Evolutionary conservation across 257 asterid species (phyloP), one percentile per base, ranked within the genome.

Genomic region (Capsicum baccatum): DNA sequence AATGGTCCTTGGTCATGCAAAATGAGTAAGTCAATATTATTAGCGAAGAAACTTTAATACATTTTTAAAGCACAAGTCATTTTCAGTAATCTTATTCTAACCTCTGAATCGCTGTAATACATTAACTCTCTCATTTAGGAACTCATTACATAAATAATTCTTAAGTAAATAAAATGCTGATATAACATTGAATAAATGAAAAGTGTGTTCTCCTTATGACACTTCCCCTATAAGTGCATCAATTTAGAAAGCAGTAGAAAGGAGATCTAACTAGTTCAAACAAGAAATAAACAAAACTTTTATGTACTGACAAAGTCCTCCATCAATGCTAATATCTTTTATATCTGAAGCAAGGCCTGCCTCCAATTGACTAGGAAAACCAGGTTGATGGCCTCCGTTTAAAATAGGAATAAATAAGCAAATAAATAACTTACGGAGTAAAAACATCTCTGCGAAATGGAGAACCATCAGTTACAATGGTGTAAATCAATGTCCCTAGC

Each of bases 401-500:
- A 66, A 50, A 35, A 11, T 1, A 37, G 66, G 54, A 48, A 57
- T 47, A 80, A 11, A 56, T 14, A 12, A 59, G 14, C 63, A 83
- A 79, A 84, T 16, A 17, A 76, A 86, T 50, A 63, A 86, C 98
- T 92, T 84, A 94, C 99, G 96, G 97, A 71, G 95, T 92, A 16
- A 90, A 85, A 85, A 91, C 8, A 52, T 87, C 97, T 84, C 3
- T 73, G 89, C 93, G 94, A 86, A 94, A 95, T 35, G 99, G 99
- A 81, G 97, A 91, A 73, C 99, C 98, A 89, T 90, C 94, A 2
- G 91, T 91, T 57, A 67, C 88, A 78, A 92, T 85, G 68, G 94
- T 91, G 85, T 95, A 94, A 80, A 88, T 62, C 87, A 95, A 86
- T 19, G 93, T 88, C 84, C 90, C 97, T 73, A 95, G 86, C 98